phyloP scores from a whole-genome alignment of 108 stramenopile species.

The Conticribra weissflogii region DNA sequence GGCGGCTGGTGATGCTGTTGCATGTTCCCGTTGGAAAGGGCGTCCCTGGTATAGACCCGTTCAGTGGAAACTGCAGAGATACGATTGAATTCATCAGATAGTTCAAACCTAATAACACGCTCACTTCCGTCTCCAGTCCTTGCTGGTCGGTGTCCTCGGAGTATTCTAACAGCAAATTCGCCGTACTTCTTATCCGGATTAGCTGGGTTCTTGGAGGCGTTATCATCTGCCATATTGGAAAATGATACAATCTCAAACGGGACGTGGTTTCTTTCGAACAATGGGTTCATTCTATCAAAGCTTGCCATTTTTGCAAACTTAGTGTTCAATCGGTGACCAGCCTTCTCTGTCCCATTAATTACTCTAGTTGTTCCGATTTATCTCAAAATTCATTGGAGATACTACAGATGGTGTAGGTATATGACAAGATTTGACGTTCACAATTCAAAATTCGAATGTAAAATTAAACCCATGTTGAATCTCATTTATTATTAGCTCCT shows the following conservation, averaged over 20 bases:
- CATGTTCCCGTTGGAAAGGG: constrained; percentile 2
- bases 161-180: constrained; percentile 42
- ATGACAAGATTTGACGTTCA: too few species aligned
- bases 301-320: constrained; percentile 23
- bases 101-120: constrained; percentile 53
- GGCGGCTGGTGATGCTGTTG: constrained; percentile 14
- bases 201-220: neutral
- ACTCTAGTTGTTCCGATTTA: too few species aligned
- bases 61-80: too few species aligned
- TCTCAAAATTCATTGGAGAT: too few species aligned
- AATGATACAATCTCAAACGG: constrained; percentile 34
- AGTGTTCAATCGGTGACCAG: too few species aligned
- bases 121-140: constrained; percentile 34
- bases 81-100: constrained; percentile 53
- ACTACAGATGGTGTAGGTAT: too few species aligned
- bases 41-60: neutral
- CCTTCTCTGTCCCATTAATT: too few species aligned
- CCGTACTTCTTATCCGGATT: constrained; percentile 13
- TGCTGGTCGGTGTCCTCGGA: constrained; percentile 38
- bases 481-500: too few species aligned
- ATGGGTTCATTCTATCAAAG: constrained; percentile 41
- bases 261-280: constrained; percentile 39
- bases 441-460: too few species aligned
- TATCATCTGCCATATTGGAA: neutral
- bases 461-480: too few species aligned